Conservation (phyloP, 495 filamentous ascomycete genomes). For the Penicillium manginii region DNA sequence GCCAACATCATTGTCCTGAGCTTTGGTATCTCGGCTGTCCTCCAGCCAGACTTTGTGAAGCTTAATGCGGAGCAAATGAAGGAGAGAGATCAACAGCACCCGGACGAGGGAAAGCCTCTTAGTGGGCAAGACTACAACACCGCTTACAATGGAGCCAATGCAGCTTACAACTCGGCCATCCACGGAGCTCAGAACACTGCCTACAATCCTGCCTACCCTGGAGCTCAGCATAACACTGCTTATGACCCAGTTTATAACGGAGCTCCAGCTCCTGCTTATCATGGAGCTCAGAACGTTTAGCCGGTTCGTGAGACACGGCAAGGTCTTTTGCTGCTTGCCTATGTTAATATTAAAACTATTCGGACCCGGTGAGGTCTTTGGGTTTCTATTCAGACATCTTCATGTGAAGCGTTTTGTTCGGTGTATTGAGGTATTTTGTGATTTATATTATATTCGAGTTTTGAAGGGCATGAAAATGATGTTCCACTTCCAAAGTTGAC, state of each 20-base stretch:
- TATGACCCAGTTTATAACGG: background rate
- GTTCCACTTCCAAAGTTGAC: too few species aligned
- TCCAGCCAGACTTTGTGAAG: conserved; percentile 16
- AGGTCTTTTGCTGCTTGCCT: too few species aligned
- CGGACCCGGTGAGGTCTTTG: too few species aligned
- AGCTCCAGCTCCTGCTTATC: background rate
- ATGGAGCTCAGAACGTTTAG: background rate
- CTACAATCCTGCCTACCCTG: background rate
- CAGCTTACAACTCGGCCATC: background rate
- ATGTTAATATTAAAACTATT: too few species aligned
- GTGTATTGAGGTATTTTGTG: too few species aligned
- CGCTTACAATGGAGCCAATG: background rate
- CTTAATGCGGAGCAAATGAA: background rate
- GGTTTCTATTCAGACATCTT: too few species aligned
- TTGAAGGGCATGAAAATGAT: too few species aligned
- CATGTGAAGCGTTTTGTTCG: too few species aligned
- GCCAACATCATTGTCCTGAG: conserved; percentile 25
- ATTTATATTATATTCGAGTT: too few species aligned
- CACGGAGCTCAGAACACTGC: background rate
- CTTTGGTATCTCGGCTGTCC: conserved; percentile 26
- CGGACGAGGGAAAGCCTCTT: background rate
- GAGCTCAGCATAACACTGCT: background rate
- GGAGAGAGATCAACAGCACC: background rate
- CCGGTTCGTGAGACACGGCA: background rate
- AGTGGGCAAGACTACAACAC: background rate